phyloP scores from a whole-genome alignment of 768 basidiomycete genomes.

The Lactarius trivialis region DNA sequence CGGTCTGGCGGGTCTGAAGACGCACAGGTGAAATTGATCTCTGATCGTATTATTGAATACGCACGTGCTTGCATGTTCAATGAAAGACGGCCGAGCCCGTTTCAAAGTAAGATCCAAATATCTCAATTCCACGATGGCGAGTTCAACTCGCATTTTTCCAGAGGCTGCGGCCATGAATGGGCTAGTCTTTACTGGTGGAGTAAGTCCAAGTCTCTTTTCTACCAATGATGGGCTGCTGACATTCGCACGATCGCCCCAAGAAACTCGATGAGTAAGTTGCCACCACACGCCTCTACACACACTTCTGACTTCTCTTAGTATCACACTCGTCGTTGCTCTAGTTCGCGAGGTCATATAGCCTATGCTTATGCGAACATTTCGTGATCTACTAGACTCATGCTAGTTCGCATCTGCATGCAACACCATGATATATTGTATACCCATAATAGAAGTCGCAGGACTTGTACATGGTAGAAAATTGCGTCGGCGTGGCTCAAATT shows the following conservation, averaged over 20 bases:
- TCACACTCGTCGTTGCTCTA: constrained; percentile 63
- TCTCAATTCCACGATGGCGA: neutral
- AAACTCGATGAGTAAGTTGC: constrained; percentile 72
- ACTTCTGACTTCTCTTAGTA: constrained; percentile 35
- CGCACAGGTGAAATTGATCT: constrained; percentile 59
- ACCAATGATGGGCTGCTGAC: constrained; percentile 3
- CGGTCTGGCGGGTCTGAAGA: constrained; percentile 39
- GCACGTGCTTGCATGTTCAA: constrained; percentile 65
- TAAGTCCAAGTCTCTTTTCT: constrained; percentile 37
- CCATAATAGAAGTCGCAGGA: neutral
- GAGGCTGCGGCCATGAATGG: constrained; percentile 61
- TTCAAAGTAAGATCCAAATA: constrained; percentile 48
- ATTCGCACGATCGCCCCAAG: constrained; percentile 31
- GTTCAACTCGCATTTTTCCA: constrained; percentile 25
- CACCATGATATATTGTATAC: constrained; percentile 10
- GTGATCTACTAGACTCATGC: constrained; percentile 6
- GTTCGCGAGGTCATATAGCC: constrained; percentile 53
- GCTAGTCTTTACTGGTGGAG: constrained; percentile 63
- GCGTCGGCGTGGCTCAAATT: constrained; percentile 13
- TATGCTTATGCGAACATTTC: neutral
- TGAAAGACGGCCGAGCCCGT: constrained; percentile 60
- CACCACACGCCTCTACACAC: constrained; percentile 7
- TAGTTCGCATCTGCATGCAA: neutral
- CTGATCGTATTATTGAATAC: constrained; percentile 66
- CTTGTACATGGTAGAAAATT: constrained; percentile 15